Base-by-base conservation (phyloP, 768 basidiomycete genomes). In the Tylopilus felleus region DNA sequence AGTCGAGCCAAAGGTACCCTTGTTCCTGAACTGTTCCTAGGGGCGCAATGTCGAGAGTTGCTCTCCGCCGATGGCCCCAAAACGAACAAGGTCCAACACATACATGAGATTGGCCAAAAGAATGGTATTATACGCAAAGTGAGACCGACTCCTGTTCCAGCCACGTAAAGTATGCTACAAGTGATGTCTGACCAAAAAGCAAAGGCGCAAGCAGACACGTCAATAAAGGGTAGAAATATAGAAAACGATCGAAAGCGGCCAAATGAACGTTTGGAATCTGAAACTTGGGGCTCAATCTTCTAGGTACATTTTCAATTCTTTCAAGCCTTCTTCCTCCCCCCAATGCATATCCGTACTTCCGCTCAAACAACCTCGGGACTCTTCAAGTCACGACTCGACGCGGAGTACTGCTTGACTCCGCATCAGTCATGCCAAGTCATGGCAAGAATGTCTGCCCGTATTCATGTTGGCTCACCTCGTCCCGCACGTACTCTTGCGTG, bases 401-500 rank as follows among this genome's bases (percentile, higher is more conserved):
- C 48, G 40, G 66, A 66, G 52, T 58, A 69, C 52, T 69, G 59
- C 56, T 51, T 17, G 2, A 4, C 38, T 19, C 6, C 22, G 1
- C n/a, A 22, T 56, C 23, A 61, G 45, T 50, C 39, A 21, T 16
- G 35, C 29, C 14, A 4, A 61, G 45, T 50, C 39, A 21, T 16
- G 35, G 33, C 14, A 4, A 28, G 36, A n/a, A 13, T 3, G 25
- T 14, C 9, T 21, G 13, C 7, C 8, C 3, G 39, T 12, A 19
- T 9, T 12, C 21, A 1, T 28, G 19, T 12, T 4, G 2, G 36
- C 68, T 48, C 16, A 71, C 70, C 58, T 70, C 69, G 53, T 83
- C 81, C 38, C 74, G 76, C 43, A 74, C 69, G 22, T 74, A 77
- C 54, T 84, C 83, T 45, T 83, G 79, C 23, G 77, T 83, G 5